Conservation (phyloP, 495 filamentous ascomycete species). For the Penicillium ochrochloron region DNA sequence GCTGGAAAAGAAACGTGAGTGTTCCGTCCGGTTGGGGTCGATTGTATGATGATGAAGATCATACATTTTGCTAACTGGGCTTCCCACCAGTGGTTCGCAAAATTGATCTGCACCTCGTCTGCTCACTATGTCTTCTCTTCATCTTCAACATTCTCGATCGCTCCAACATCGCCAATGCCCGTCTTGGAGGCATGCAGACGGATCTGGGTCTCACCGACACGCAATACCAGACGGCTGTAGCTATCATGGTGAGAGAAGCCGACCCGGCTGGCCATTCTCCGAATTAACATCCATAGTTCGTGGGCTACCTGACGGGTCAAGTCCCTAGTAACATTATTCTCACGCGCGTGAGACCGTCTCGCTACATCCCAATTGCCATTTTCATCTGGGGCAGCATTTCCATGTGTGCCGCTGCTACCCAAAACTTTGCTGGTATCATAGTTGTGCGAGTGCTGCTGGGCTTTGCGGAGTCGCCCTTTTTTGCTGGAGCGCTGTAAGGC, state of each 20-base stretch:
- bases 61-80: not conserved
- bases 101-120: not conserved
- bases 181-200: conserved; percentile 33
- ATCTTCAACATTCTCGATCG: conserved; percentile 39
- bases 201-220: not conserved
- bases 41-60: not conserved
- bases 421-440: conserved; percentile 47
- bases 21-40: not conserved
- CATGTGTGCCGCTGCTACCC: conserved; percentile 45
- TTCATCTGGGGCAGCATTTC: conserved; percentile 33
- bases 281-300: not conserved
- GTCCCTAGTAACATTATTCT: not conserved
- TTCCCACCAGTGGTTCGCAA: not conserved
- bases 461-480: not conserved
- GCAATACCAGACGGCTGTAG: not conserved
- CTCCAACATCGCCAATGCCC: conserved; percentile 37
- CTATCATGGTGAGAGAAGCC: not conserved
- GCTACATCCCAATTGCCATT: conserved; percentile 38
- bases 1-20: not conserved
- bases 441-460: conserved; percentile 36
- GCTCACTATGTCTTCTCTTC: conserved; percentile 39
- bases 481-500: not conserved
- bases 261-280: not conserved
- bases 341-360: not conserved
- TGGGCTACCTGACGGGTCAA: not conserved